Evolutionary conservation across 352 stramenopile species (phyloP), one percentile per base, ranked within the genome.

Genomic region (Phytophthora sp.): DNA sequence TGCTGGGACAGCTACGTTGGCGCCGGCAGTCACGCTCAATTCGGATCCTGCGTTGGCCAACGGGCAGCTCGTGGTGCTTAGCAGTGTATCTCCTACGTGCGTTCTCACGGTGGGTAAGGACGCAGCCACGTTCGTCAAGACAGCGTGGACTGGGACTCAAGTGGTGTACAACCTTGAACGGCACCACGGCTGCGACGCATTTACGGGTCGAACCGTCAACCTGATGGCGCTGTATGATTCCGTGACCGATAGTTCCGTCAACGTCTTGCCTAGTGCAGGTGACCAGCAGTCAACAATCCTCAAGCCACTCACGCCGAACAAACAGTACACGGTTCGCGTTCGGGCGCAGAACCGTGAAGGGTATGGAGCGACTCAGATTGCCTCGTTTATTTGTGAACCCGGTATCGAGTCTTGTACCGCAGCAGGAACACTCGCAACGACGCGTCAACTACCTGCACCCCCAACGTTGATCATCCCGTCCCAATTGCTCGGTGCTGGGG

Each of bases 271-370:
- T 0, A 55, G 35, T 3, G 54, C 51, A 9, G 60, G 38, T 11
- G 42, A 29, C 18, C 33, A 33, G 2, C 46, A 53, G 2, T 56
- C 51, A 1, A 73, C 74, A 2, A 54, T 33, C 6, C n/a, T 91
- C 30, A 68, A 56, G 2, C 44, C 63, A 1, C 60, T 94, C 1
- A 67, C 57, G 3, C 57, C 87, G 0, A 90, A 86, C 42, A 88
- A 59, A 0, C 45, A 62, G n/a, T 98, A 97, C 71, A 80, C 76
- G 7, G 71, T 97, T 16, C 84, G 86, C 1, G 79, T 98, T 21
- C 89, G 88, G 8, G 86, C 91, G 0, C 80, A 90, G 15, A 98
- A 98, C 66, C 67, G 80, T 4, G 86, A 97, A 66, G 93, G 93
- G 0, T 78, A 93, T 36, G 80, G 88, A n/a, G 42, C 69, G 7